A percentile compares a stretch with the other conserved stretches of the same genome.
Conservation (phyloP, 306 rosid genomes). For the Prosopis cineraria region DNA sequence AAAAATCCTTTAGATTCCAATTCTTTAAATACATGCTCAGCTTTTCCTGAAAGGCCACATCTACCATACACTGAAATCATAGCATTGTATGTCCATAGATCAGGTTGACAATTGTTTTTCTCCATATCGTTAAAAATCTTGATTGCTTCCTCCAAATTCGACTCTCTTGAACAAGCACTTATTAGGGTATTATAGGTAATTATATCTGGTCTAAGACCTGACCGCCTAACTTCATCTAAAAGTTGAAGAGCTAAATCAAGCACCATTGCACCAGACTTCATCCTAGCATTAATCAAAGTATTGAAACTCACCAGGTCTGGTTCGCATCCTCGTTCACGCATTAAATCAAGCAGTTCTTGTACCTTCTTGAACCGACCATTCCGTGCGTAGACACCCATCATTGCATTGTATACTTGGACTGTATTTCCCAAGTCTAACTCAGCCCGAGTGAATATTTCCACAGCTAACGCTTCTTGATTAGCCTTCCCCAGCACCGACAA, state of each 20-base stretch:
- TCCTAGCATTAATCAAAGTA: constrained; percentile 81
- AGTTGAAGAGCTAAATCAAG: constrained; percentile 69
- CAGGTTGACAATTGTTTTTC: constrained; percentile 71
- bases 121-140: constrained; percentile 70
- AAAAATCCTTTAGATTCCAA: constrained; percentile 80
- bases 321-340: constrained; percentile 74
- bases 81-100: constrained; percentile 96
- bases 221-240: constrained; percentile 71
- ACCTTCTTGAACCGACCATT: constrained; percentile 68
- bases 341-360: constrained; percentile 61
- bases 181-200: constrained; percentile 89
- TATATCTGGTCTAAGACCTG: constrained; percentile 79
- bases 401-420: constrained; percentile 88
- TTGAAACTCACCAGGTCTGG: constrained; percentile 94
- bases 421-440: constrained; percentile 59
- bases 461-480: constrained; percentile 77
- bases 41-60: constrained; percentile 69
- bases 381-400: constrained; percentile 92
- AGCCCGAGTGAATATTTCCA: constrained; percentile 70
- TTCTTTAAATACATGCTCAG: constrained; percentile 71
- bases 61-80: constrained; percentile 95
- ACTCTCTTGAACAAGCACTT: constrained; percentile 88
- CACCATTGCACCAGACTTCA: constrained; percentile 68
- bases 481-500: constrained; percentile 86
- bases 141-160: constrained; percentile 79